Evolutionary conservation across 2,329 filamentous ascomycete species (phyloP), one percentile per base, ranked within the genome.

Genomic region (Canariomyces notabilis): DNA sequence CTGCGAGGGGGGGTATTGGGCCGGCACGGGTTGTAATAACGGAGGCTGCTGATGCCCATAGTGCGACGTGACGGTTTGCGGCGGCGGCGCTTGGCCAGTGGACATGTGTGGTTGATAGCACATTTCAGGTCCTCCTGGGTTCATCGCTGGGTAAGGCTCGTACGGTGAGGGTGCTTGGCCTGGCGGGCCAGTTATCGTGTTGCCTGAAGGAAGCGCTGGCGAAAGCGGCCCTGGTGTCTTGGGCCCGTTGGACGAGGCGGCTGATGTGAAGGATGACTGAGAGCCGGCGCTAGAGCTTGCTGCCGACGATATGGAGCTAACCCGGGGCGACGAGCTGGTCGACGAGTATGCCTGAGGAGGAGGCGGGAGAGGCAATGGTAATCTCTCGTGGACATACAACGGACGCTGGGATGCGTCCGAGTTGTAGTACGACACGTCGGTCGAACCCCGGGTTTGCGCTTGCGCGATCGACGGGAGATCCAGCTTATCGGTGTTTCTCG

Each of bases 381-480:
- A 70, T 73, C 83, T 85, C 65, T 89, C 84, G 72, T 73, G 84
- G 70, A 74, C 74, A 74, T 85, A 85, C 69, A 81, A 72, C 64
- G 80, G 68, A 51, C 80, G 79, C 66, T 84, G 79, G 56, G 73
- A 67, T 64, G 79, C 77, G 70, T 84, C 77, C 64, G 76, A 72
- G 69, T 82, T 83, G 71, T 83, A 86, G 71, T 81, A 88, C 67
- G 75, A 67, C 61, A 77, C 75, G 70, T 90, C 84, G 69, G 79
- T 76, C 64, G 77, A 76, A 74, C 83, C 84, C 80, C 86, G 83
- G 79, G 83, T 80, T 71, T 87, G 83, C 74, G 87, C 80, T 75
- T 87, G 83, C 64, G 85, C 85, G 65, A 89, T 85, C 72, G 87
- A 87, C 73, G 87, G 86, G 69, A 90, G 82, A 87, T 90, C 88